phyloP scores from a whole-genome alignment of 2,329 filamentous ascomycete genomes.

The Fusarium sp. region DNA sequence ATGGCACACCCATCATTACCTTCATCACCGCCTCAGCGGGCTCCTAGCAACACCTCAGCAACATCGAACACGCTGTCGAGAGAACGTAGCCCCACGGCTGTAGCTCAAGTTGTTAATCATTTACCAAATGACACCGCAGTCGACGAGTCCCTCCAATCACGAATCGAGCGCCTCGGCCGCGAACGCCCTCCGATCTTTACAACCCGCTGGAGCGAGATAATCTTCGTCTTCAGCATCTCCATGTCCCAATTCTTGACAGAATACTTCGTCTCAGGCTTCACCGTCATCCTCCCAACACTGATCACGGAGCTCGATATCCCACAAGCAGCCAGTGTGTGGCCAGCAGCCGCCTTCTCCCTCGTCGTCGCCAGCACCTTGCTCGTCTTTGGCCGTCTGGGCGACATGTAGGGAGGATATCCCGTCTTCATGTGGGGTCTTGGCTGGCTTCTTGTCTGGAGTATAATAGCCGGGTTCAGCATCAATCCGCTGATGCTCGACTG shows the following conservation, averaged over 20 bases:
- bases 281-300: slow-evolving; percentile 74
- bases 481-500: slow-evolving; percentile 79
- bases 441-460: slow-evolving; percentile 78
- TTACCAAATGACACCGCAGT: too few relatives aligned
- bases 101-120: too few relatives aligned
- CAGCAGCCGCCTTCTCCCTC: slow-evolving; percentile 47
- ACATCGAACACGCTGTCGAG: too few relatives aligned
- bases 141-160: too few relatives aligned
- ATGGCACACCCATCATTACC: too few relatives aligned
- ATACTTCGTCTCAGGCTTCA: slow-evolving; percentile 15
- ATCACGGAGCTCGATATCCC: slow-evolving; percentile 54
- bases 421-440: slow-evolving; percentile 71
- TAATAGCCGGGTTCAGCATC: slow-evolving; percentile 78
- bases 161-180: too few relatives aligned
- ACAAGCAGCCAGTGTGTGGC: slow-evolving; percentile 6
- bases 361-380: slow-evolving; percentile 71
- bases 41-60: too few relatives aligned
- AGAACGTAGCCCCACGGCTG: too few relatives aligned
- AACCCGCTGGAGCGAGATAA: too few relatives aligned
- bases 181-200: too few relatives aligned
- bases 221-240: too few relatives aligned
- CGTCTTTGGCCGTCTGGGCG: slow-evolving; percentile 71
- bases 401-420: slow-evolving; percentile 73
- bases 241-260: not conserved
- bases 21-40: too few relatives aligned